Conservation (phyloP, 192 early-diverging fungal species). For the Martensiomyces pterosporus region DNA sequence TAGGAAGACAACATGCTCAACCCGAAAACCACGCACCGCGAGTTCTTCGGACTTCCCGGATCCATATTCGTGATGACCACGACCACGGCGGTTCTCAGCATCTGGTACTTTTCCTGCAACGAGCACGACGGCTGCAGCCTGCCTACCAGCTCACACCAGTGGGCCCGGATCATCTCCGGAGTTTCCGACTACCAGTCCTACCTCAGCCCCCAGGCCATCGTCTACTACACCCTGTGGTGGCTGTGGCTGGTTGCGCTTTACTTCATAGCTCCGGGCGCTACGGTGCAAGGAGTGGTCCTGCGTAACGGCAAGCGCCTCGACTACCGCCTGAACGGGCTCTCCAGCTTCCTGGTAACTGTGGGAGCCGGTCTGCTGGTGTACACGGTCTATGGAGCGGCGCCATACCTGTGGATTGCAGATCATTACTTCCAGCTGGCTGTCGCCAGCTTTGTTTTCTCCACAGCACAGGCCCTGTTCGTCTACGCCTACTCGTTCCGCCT, state of each 20-base stretch:
- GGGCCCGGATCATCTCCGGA: conserved; percentile 26
- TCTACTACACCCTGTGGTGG: conserved; percentile 64
- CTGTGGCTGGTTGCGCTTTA: conserved; percentile 62
- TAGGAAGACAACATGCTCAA: conserved; percentile 43
- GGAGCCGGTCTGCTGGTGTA: conserved; percentile 40
- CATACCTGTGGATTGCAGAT: conserved; percentile 79
- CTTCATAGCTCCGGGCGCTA: conserved; percentile 64
- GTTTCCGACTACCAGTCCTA: conserved; percentile 51
- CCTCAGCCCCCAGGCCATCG: conserved; percentile 23
- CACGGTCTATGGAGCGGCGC: conserved; percentile 49
- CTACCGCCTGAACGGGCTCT: conserved; percentile 84
- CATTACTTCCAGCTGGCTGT: conserved; percentile 71
- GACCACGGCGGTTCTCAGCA: conserved; percentile 37
- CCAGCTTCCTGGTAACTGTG: conserved; percentile 55
- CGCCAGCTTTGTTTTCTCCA: conserved; percentile 65
- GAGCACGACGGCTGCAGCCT: conserved; percentile 55
- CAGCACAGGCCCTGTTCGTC: conserved; percentile 62
- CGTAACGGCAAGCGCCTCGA: conserved; percentile 67
- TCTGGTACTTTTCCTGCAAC: conserved; percentile 51
- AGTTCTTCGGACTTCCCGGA: conserved; percentile 73
- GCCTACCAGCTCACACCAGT: conserved; percentile 15
- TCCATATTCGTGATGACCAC: conserved; percentile 53
- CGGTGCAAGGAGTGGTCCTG: conserved; percentile 61
- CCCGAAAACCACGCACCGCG: conserved; percentile 67
- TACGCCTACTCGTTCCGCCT: conserved; percentile 71